These are phyloP conservation scores for Apiospora rasikravindrae DNA, from an alignment of 2,329 filamentous ascomycete species.

Conservation along the genomic window DNA sequence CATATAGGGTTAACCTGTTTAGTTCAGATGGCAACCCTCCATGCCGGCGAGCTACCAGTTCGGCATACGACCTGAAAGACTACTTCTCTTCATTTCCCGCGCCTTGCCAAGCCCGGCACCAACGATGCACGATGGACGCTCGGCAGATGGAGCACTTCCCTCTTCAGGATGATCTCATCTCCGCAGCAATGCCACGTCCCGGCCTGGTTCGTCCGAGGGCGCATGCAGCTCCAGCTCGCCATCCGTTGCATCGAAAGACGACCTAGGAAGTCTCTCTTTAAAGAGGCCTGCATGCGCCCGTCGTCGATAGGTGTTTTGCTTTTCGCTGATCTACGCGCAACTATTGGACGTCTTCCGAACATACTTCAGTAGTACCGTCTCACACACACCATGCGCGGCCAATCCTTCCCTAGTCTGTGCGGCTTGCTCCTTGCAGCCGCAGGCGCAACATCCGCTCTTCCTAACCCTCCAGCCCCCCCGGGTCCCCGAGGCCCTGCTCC, in stretches of 20 bases:
- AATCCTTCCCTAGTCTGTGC: slow-evolving; percentile 6
- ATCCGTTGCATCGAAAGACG: not conserved
- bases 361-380: not conserved
- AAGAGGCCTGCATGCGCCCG: not conserved
- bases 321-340: slow-evolving; percentile 3
- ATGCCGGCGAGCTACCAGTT: not conserved
- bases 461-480: not conserved
- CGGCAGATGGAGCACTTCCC: not conserved
- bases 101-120: not conserved
- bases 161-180: not conserved
- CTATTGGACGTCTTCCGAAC: not conserved
- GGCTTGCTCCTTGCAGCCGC: slow-evolving; percentile 15
- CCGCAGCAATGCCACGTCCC: not conserved
- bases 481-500: not conserved
- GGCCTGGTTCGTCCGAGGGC: not conserved
- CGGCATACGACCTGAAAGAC: not conserved
- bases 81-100: not conserved
- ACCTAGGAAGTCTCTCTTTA: not conserved
- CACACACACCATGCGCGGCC: slow-evolving; percentile 11
- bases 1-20: not conserved
- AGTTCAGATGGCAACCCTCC: not conserved
- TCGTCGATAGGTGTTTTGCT: not conserved
- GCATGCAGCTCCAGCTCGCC: not conserved
- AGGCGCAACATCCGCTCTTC: not conserved
- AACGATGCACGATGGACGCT: not conserved